These are phyloP conservation scores for Cylindrotheca fusiformis DNA, from an alignment of 108 stramenopile species.

Conservation along the genomic window DNA sequence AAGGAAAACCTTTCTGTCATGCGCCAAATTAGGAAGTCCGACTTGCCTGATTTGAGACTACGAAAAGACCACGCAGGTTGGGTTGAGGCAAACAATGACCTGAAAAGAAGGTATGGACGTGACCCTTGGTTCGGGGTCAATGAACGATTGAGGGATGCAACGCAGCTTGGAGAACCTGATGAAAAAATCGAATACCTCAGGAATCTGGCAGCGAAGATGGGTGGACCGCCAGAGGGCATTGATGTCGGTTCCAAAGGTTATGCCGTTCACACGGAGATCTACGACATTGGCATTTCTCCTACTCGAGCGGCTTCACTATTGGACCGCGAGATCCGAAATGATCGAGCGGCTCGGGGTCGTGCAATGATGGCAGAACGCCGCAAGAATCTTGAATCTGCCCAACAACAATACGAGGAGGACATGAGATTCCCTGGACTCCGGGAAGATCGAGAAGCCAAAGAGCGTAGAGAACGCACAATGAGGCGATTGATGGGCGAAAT, in stretches of 20 bases:
- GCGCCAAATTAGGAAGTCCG: constrained; percentile 60
- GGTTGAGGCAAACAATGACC: constrained; percentile 69
- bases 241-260: constrained; percentile 50
- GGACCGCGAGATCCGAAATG: constrained; percentile 44
- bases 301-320: constrained; percentile 34
- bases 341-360: constrained; percentile 46
- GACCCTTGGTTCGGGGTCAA: constrained; percentile 88
- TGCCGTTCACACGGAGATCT: constrained; percentile 66
- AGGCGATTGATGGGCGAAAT: constrained; percentile 51
- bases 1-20: constrained; percentile 71
- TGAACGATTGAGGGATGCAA: constrained; percentile 74
- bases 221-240: constrained; percentile 73
- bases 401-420: constrained; percentile 55
- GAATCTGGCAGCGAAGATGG: constrained; percentile 50
- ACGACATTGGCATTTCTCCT: constrained; percentile 53
- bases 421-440: constrained; percentile 46
- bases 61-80: constrained; percentile 56
- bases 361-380: constrained; percentile 60
- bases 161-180: constrained; percentile 51
- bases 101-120: constrained; percentile 38
- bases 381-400: constrained; percentile 45
- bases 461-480: constrained; percentile 56
- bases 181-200: constrained; percentile 54
- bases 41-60: constrained; percentile 47
- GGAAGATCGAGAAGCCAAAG: constrained; percentile 60